Percentiles rank a stretch among this genome's conserved stretches.
These are phyloP conservation scores for Neoboletus magnificus DNA, from an alignment of 768 basidiomycete genomes.

Conservation along the genomic window DNA sequence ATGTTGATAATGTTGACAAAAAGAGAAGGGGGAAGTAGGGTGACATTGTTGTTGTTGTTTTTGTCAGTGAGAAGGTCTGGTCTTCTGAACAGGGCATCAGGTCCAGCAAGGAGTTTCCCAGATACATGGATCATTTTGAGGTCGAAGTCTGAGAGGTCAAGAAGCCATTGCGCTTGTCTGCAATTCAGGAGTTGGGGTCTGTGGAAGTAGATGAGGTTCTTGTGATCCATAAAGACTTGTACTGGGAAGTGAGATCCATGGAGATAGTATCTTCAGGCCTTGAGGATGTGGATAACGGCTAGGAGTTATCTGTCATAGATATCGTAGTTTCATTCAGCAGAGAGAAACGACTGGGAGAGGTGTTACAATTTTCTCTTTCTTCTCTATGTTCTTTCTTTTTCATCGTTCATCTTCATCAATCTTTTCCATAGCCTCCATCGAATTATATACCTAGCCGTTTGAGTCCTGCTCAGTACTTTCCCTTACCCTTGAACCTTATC, in stretches of 20 bases:
- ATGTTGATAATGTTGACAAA: background rate
- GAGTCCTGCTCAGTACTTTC: no score
- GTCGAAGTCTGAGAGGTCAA: background rate
- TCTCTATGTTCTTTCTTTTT: no score
- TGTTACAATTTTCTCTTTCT: no score
- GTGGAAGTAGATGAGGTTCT: background rate
- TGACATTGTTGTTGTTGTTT: no score
- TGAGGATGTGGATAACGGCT: fast-evolving
- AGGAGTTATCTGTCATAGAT: background rate
- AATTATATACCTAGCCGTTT: no score
- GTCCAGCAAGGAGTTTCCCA: fast-evolving
- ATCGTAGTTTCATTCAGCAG: fast-evolving
- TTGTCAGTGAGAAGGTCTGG: fast-evolving
- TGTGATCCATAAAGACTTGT: background rate
- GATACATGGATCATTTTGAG: background rate
- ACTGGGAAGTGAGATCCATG: background rate
- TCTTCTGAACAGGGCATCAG: fast-evolving
- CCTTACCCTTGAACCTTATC: no score
- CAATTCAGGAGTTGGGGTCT: background rate
- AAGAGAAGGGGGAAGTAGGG: no score
- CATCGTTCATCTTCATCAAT: no score
- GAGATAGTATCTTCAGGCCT: fast-evolving
- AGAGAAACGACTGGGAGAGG: background rate
- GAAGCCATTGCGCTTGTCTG: background rate
- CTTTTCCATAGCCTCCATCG: no score